Percentiles rank a stretch among this genome's conserved stretches.
Conservation (phyloP, 768 basidiomycete species). For the Rossbeevera mucosa region DNA sequence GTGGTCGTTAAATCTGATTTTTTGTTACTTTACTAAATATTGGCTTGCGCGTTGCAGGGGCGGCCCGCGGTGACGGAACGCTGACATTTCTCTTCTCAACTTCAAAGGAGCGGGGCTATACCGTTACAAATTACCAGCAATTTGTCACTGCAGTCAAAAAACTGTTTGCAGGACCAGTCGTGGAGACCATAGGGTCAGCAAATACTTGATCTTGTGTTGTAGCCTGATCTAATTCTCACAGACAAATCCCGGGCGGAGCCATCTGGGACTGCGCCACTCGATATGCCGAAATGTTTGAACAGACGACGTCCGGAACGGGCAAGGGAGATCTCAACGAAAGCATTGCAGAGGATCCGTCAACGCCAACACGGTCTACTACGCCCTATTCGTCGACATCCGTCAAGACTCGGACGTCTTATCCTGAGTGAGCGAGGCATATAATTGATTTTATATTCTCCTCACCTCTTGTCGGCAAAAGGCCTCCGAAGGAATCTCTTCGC, state of each 20-base stretch:
- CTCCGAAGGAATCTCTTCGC: conserved; percentile 17
- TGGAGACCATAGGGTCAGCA: conserved; percentile 16
- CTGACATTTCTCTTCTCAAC: conserved; percentile 26
- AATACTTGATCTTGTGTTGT: background rate
- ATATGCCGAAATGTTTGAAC: conserved; percentile 15
- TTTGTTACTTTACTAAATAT: background rate
- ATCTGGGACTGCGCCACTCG: conserved; percentile 14
- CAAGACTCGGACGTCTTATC: conserved; percentile 6
- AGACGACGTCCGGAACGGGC: background rate
- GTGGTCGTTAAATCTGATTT: conserved; percentile 1
- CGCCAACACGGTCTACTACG: conserved; percentile 10
- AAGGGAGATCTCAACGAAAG: background rate
- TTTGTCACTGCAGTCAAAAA: conserved; percentile 15
- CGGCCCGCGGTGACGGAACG: background rate
- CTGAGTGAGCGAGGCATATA: conserved; percentile 15
- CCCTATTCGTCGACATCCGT: conserved; percentile 19
- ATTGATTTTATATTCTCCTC: background rate
- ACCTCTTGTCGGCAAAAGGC: conserved; percentile 9
- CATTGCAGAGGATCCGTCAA: background rate
- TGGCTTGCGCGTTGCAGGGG: conserved; percentile 14
- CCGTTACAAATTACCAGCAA: conserved; percentile 18
- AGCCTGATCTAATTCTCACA: conserved; percentile 4
- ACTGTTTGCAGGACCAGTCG: background rate
- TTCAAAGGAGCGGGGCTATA: conserved; percentile 13
- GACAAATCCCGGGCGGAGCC: conserved; percentile 1